phyloP scores from a whole-genome alignment of 495 filamentous ascomycete species.

The Aspergillus haitiensis region DNA sequence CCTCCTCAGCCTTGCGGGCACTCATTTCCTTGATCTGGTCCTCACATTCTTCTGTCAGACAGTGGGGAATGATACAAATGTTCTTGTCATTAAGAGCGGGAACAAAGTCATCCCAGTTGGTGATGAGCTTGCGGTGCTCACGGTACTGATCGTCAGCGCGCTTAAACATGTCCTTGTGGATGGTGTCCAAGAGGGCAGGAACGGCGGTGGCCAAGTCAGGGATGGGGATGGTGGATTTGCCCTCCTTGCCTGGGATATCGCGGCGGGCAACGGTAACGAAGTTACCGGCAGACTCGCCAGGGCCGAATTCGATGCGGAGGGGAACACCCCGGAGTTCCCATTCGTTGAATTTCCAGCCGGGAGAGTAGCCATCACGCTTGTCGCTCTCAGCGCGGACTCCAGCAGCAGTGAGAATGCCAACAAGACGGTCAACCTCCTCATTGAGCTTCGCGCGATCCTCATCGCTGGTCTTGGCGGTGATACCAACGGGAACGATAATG shows the following conservation, averaged over 20 bases:
- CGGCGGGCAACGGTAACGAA: slow-evolving; percentile 83
- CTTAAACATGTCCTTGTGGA: slow-evolving; percentile 82
- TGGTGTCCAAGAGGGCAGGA: slow-evolving; percentile 78
- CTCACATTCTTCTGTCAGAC: slow-evolving; percentile 79
- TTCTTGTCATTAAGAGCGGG: slow-evolving; percentile 90
- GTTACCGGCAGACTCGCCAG: slow-evolving; percentile 81
- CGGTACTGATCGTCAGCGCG: slow-evolving; percentile 76
- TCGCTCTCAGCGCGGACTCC: slow-evolving; percentile 74
- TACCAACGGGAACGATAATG: slow-evolving; percentile 88
- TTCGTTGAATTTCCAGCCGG: slow-evolving; percentile 97
- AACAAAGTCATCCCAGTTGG: slow-evolving; percentile 84
- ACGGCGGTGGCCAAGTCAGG: slow-evolving; percentile 67
- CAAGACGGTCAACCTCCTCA: slow-evolving; percentile 67
- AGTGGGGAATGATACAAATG: slow-evolving; percentile 83
- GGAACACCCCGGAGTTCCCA: slow-evolving; percentile 95
- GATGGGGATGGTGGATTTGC: slow-evolving; percentile 72
- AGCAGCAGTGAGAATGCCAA: slow-evolving; percentile 59
- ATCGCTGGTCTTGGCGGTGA: slow-evolving; percentile 78
- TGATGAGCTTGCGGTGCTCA: slow-evolving; percentile 75
- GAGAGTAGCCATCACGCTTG: slow-evolving; percentile 80
- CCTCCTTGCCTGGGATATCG: slow-evolving; percentile 67
- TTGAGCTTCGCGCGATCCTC: slow-evolving; percentile 73
- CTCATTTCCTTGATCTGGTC: slow-evolving; percentile 91
- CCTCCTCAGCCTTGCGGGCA: slow-evolving; percentile 66
- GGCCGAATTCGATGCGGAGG: slow-evolving; percentile 90